These are phyloP conservation scores for Cyclostephanos tholiformis DNA, from an alignment of 108 stramenopile genomes.

Conservation along the genomic window DNA sequence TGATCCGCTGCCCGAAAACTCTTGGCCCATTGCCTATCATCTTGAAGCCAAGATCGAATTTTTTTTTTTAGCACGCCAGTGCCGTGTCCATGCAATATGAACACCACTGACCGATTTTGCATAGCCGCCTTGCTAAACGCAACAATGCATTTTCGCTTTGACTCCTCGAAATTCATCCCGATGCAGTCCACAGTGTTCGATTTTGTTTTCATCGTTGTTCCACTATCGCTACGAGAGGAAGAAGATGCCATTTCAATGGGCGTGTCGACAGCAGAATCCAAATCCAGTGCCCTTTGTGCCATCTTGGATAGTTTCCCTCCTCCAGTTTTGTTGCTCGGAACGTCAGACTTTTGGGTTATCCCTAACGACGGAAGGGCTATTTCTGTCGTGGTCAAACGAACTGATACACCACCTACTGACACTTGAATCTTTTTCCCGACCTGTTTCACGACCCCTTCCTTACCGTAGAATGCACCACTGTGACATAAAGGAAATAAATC, in stretches of 20 bases:
- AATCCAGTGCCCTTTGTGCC: slow-evolving; percentile 64
- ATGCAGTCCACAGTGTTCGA: slow-evolving; percentile 89
- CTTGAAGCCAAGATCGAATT: slow-evolving; percentile 66
- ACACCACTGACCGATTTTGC: slow-evolving; percentile 57
- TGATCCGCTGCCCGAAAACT: slow-evolving; percentile 63
- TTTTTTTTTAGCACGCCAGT: slow-evolving; percentile 79
- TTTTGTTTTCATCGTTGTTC: slow-evolving; percentile 62
- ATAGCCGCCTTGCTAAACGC: slow-evolving; percentile 61
- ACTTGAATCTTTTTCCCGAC: slow-evolving; percentile 70
- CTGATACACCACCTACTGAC: slow-evolving; percentile 56
- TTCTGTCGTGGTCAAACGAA: slow-evolving; percentile 68
- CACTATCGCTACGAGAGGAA: slow-evolving; percentile 20
- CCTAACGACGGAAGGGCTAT: slow-evolving; percentile 53
- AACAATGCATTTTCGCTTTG: slow-evolving; percentile 56
- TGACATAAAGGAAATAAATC: slow-evolving; percentile 36
- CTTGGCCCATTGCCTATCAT: slow-evolving; percentile 64
- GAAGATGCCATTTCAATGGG: slow-evolving; percentile 14
- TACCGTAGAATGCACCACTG: slow-evolving; percentile 61
- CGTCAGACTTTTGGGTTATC: not conserved
- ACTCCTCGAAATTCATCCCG: slow-evolving; percentile 82
- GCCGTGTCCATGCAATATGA: slow-evolving; percentile 83
- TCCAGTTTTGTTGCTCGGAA: not conserved
- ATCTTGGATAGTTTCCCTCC: slow-evolving; percentile 54
- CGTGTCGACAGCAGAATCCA: slow-evolving; percentile 35
- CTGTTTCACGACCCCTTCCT: slow-evolving; percentile 62